Conservation (phyloP, 2,329 filamentous ascomycete genomes). For the Colletotrichum falcatum region DNA sequence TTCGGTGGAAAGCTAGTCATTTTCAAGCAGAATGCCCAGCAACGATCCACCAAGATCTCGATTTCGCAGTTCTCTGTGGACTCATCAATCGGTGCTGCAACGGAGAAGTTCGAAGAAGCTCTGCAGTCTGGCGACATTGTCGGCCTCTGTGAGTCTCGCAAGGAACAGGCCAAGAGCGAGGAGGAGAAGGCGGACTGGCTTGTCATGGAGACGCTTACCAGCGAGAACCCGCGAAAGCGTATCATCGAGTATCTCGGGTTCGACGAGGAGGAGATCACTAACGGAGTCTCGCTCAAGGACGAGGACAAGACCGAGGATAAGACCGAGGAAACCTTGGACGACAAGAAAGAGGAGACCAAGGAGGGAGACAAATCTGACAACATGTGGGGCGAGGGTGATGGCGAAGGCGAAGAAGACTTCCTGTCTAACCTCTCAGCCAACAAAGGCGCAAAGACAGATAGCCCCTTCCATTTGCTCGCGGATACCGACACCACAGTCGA, state of each 20-base stretch:
- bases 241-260: constrained; percentile 94
- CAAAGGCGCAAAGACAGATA: constrained; percentile 92
- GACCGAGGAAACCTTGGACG: constrained; percentile 49
- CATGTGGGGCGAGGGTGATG: constrained; percentile 80
- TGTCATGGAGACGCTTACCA: constrained; percentile 89
- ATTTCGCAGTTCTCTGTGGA: constrained; percentile 93
- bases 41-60: constrained; percentile 78
- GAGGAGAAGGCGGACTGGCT: constrained; percentile 97
- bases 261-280: constrained; percentile 66
- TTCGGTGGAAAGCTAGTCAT: constrained; percentile 94
- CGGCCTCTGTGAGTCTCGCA: constrained; percentile 83
- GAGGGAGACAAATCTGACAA: constrained; percentile 69
- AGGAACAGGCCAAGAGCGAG: constrained; percentile 80
- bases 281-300: constrained; percentile 58
- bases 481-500: constrained; percentile 88
- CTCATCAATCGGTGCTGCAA: constrained; percentile 83
- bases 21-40: constrained; percentile 70
- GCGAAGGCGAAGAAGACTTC: constrained; percentile 79
- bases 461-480: constrained; percentile 90
- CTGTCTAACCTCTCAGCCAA: constrained; percentile 85
- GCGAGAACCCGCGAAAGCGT: constrained; percentile 85
- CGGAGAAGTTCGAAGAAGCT: constrained; percentile 87
- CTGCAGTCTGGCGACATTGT: constrained; percentile 82
- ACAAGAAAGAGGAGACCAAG: constrained; percentile 47
- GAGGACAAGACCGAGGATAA: constrained; percentile 46